phyloP scores from a whole-genome alignment of 1,139 yeast genomes.

The Nakaseomyces kungkrabaensis region DNA sequence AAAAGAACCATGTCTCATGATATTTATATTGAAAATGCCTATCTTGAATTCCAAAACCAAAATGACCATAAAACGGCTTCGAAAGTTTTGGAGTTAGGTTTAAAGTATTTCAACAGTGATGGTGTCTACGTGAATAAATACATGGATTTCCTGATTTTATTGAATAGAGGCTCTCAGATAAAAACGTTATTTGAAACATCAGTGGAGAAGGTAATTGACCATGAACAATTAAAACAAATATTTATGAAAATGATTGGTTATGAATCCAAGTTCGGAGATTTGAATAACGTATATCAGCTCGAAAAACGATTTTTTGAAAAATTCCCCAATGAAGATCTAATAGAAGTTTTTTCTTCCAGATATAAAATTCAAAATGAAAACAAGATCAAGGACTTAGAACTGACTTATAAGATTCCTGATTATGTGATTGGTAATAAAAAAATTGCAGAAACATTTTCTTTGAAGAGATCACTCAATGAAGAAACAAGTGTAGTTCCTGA shows the following conservation, averaged over 20 bases:
- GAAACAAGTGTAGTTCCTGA: constrained; percentile 14
- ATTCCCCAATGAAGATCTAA: constrained; percentile 46
- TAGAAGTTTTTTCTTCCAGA: constrained; percentile 33
- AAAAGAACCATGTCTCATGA: constrained; percentile 51
- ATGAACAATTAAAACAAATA: constrained; percentile 32
- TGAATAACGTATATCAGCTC: constrained; percentile 55
- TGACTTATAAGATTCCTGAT: constrained; percentile 12
- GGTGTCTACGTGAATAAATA: constrained; percentile 61
- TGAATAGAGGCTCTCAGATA: constrained; percentile 72
- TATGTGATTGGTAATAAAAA: not conserved
- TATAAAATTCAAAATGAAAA: constrained; percentile 26
- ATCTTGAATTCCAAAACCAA: constrained; percentile 63
- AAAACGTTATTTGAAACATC: constrained; percentile 73
- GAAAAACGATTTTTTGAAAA: constrained; percentile 56
- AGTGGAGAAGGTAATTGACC: constrained; percentile 34
- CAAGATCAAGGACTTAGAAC: constrained; percentile 24
- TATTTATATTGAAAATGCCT: constrained; percentile 72
- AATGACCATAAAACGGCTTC: constrained; percentile 56
- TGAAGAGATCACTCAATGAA: constrained; percentile 4
- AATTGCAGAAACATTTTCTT: not conserved
- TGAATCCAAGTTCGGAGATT: constrained; percentile 55
- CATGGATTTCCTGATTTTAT: constrained; percentile 59
- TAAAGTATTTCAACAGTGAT: constrained; percentile 46
- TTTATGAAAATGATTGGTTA: constrained; percentile 42
- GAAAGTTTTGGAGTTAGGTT: constrained; percentile 72